Base-by-base conservation (phyloP, 768 basidiomycete genomes). In the Lactarius psammicola region DNA sequence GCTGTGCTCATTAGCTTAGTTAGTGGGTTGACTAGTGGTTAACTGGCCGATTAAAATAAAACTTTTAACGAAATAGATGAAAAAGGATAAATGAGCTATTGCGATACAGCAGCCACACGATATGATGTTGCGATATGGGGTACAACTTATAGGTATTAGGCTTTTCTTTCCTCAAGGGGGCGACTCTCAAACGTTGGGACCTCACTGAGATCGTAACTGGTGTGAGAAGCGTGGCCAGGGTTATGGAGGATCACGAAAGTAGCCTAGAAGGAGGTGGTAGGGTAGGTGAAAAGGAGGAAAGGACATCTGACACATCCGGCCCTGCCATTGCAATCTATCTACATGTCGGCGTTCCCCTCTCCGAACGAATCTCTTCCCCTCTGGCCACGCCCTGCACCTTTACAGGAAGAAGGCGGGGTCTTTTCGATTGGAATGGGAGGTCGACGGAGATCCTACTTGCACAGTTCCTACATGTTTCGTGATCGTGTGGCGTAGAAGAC, bases 401-500 rank as follows among this genome's bases (percentile, higher is more conserved):
- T 51, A 26, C 49, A 26, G 23, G 49, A 23, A 51, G 23, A 51
- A 51, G 49, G 49, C 65, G 54, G 65, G 60, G 46, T 56, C 64
- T 51, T 65, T 65, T 61, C 55, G 60, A 44, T 26, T 23, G 46
- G 46, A 46, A 20, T 23, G 46, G 30, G 44, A 31, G 38, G 36
- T 18, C 36, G 49, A 49, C 60, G 65, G 49, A 62, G 65, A 66
- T 66, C 65, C 17, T 51, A 51, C 10, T 15, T 28, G 58, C 46
- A 49, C 46, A 58, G 31, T 51, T 40, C 38, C 36, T 13, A 51
- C 38, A 28, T 49, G 63, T 59, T 65, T 65, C 55, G 54, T 65
- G 64, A 65, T 65, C 64, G 65, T 61, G 65, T 53, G 65, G 65
- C 60, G 60, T 51, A 62, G 65, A 66, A 66, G 65, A 65, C 15